Base-by-base conservation (phyloP, 2,329 filamentous ascomycete genomes). In the Verticillium isaacii region DNA sequence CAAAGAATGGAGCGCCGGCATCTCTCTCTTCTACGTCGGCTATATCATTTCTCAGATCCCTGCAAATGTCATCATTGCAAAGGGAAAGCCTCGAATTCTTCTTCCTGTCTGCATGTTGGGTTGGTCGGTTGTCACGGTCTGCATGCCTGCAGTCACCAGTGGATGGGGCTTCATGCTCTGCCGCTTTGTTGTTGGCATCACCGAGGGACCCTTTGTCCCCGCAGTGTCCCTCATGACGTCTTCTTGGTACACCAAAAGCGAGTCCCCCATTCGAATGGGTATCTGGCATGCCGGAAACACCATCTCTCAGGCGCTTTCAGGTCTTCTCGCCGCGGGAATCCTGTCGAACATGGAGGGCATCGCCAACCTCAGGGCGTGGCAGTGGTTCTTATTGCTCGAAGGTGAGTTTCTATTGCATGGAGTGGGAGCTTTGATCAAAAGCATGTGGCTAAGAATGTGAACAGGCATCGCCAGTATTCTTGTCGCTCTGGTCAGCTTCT, bases 31-130 rank as follows among this genome's bases (percentile, higher is more conserved):
- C 65, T 80, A 80, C 55, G 75, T 81, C 3, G 79, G 79, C 3
- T 82, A 80, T 63, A 75, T 80, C 34, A 68, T 80, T 54, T 75
- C 77, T 7, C 78, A 81, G 61, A 71, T 81, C 1, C 79, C 79
- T 0, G 79, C 77, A 23, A 81, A 81, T 64, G 68, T 82, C 32
- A 74, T 78, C 60, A 72, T 82, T 59, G 78, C 78, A 34, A 76
- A 75, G 58, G 72, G 72, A 0, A 69, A 71, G 2, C 76, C 76
- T 0, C 68, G 72, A 11, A 61, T 73, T 32, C 66, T 77, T 1
- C 66, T 78, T 1, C 77, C 77, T 0, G 63, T 61, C 6, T 77
- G 78, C 64, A 77, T 77, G 71, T 70, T 80, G 19, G 74, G 72
- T 1, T 81, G 77, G 68, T 74, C 75, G n/a, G 71, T 72, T n/a